Percentiles rank a stretch among this genome's conserved stretches.
Conservation (phyloP, 345 rosid species). For the Erodium maritimum region DNA sequence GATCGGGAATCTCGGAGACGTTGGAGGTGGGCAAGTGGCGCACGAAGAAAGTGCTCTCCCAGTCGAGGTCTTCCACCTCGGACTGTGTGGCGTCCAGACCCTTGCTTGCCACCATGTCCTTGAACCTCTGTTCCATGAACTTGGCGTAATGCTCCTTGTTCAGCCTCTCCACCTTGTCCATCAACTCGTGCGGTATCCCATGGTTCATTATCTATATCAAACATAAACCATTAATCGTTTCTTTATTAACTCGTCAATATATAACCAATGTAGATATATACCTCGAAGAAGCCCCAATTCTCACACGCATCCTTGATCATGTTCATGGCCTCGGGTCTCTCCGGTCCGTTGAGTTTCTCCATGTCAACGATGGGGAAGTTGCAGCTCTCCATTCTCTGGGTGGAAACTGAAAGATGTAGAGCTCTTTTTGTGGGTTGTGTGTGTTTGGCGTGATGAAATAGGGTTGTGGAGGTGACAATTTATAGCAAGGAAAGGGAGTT, state of each 20-base stretch:
- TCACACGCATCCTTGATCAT: constrained; percentile 61
- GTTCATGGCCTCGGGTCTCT: constrained; percentile 45
- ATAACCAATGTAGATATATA: too few species aligned
- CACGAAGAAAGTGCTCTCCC: constrained; percentile 75
- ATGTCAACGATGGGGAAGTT: constrained; percentile 58
- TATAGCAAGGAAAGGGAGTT: background rate
- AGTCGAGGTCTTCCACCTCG: constrained; percentile 49
- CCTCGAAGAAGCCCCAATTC: constrained; percentile 90
- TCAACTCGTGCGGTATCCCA: constrained; percentile 49
- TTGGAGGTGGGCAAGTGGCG: constrained; percentile 57
- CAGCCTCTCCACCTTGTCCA: constrained; percentile 61
- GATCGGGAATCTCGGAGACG: constrained; percentile 45
- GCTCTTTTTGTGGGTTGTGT: background rate
- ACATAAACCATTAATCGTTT: background rate
- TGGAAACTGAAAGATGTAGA: background rate
- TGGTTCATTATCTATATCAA: constrained; percentile 45
- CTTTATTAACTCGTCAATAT: too few species aligned
- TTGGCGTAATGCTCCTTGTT: constrained; percentile 58
- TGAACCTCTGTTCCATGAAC: constrained; percentile 54
- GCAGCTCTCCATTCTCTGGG: constrained; percentile 32
- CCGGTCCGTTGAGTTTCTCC: constrained; percentile 48
- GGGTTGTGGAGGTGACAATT: background rate
- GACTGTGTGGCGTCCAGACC: constrained; percentile 43
- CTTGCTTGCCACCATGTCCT: constrained; percentile 47
- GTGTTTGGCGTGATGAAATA: background rate